Base-by-base conservation (phyloP, 139 green algal species). In the Chlorella sorokiniana region DNA sequence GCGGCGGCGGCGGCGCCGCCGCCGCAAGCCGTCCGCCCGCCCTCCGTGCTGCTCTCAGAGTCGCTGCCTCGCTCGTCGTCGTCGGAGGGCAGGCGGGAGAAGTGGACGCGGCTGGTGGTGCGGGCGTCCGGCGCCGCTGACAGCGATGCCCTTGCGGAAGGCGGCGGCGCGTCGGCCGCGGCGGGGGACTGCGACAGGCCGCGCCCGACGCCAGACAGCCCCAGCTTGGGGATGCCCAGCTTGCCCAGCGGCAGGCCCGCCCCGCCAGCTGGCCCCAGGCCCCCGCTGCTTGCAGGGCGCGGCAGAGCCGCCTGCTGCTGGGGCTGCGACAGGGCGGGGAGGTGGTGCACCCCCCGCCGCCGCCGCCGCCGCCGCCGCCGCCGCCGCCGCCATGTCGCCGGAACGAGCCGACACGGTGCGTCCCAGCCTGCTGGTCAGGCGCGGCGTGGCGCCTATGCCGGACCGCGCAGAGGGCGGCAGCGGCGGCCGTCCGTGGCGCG, bases 401-500 rank as follows among this genome's bases (percentile, higher is more conserved):
- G 71, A 78, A 7, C 71, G 73, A 31, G 73, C 73, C 0, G 73
- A 69, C 29, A 69, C 10, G 3, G 54, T 54, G 37, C 73, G 73
- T 7, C 78, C 78, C n/a, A 69, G 51, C 48, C 78, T 69, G 65
- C 71, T 68, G 18, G 81, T 70, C 7, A 84, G 41, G 44, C 67
- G 51, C 2, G 78, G 78, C 10, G 78, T 83, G 40, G 59, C 40
- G 2, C 65, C 78, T 44, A 69, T 67, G 44, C 77, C 74, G 2
- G 69, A 59, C 9, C 65, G 31, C 20, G 72, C 81, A 23, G 81
- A 81, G 5, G 73, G 73, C 52, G 81, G 81, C 74, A 86, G 81
- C 23, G 73, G 74, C 33, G 81, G 81, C n/a, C 72, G 52, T 7
- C 81, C 81, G 9, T 62, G 59, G 20, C 73, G 71, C 1, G 81